These are phyloP conservation scores for Sporisorium iseilematis-ciliati DNA, from an alignment of 1,284 basidiomycete genomes.

Conservation along the genomic window DNA sequence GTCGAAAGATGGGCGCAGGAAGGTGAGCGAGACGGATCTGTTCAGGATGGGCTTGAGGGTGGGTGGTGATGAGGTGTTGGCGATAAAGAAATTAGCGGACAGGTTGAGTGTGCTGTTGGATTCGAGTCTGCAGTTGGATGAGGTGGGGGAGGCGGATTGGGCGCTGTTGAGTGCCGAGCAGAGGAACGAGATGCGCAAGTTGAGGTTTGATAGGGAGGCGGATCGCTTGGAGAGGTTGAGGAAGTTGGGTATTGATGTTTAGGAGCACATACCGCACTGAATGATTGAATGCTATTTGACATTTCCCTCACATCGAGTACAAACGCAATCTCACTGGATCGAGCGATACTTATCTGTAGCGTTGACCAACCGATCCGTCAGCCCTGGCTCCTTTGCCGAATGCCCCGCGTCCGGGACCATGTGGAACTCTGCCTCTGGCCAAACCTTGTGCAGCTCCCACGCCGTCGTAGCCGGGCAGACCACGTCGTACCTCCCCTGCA, in stretches of 20 bases:
- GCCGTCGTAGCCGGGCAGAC: slow-evolving; percentile 73
- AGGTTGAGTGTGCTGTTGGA: slow-evolving; percentile 53
- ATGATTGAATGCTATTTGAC: background rate
- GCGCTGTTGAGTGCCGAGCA: slow-evolving; percentile 22
- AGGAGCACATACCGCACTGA: background rate
- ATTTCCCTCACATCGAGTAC: background rate
- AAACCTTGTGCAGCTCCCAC: slow-evolving; percentile 64
- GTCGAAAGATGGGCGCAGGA: slow-evolving; percentile 32
- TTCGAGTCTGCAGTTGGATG: slow-evolving; percentile 42
- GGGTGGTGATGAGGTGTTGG: slow-evolving; percentile 57
- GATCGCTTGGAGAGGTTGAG: slow-evolving; percentile 48
- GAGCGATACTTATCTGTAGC: slow-evolving; percentile 71
- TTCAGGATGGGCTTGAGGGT: slow-evolving; percentile 65
- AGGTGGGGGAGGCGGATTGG: slow-evolving; percentile 47
- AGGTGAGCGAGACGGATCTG: slow-evolving; percentile 65
- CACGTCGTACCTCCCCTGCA: slow-evolving; percentile 77
- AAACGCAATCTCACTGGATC: slow-evolving; percentile 15
- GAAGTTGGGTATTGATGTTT: slow-evolving; percentile 56
- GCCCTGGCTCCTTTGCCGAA: slow-evolving; percentile 83
- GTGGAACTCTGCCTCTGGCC: slow-evolving; percentile 53
- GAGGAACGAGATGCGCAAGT: slow-evolving; percentile 44
- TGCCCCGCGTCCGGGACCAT: slow-evolving; percentile 92
- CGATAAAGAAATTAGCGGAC: slow-evolving; percentile 62
- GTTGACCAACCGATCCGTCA: slow-evolving; percentile 79
- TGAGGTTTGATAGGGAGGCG: slow-evolving; percentile 47